Base-by-base conservation (phyloP, 2,329 filamentous ascomycete genomes). In the Ceratocystis ficicola region DNA sequence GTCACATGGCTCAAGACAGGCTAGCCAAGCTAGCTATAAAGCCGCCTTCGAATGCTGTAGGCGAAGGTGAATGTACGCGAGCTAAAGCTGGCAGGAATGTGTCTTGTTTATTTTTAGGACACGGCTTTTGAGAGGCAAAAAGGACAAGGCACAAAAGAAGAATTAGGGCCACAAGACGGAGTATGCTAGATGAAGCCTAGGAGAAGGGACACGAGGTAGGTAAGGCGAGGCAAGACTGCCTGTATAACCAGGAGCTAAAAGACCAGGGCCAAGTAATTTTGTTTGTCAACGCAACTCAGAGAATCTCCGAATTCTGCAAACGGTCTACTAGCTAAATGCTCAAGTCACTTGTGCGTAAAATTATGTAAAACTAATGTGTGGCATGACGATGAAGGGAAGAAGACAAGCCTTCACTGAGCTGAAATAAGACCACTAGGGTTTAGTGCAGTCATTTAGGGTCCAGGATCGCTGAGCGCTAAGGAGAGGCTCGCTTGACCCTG, bases 91-190 rank as follows among this genome's bases (percentile, higher is more conserved):
- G 12, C n/a, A 50, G 3, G 44, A n/a, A 5, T 32, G 7, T 12
- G 48, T 10, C 20, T 52, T 52, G 48, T 52, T 25, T 52, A 52
- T 52, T 52, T 52, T 52, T 52, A 52, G 48, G 22, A 25, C 48
- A 12, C 20, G 15, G 48, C 22, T 52, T 28, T 52, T 10, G 48
- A 25, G 48, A 2, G 48, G 48, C 20, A 52, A 22, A 50, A 50
- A 52, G 25, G 12, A 8, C 20, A 15, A 52, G 10, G 20, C 32
- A 52, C 48, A 52, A 52, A 25, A 25, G 20, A 52, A 28, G 48
- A 25, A 15, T 10, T 25, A 22, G 48, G 3, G 17, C 20, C 48
- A 20, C 8, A 25, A 25, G n/a, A 52, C 36, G 12, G 7, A 52
- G 48, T 8, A 25, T 52, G 8, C 4, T 15, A 15, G 28, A 15